These are phyloP conservation scores for Echria macrotheca DNA, from an alignment of 495 filamentous ascomycete species.

Conservation along the genomic window DNA sequence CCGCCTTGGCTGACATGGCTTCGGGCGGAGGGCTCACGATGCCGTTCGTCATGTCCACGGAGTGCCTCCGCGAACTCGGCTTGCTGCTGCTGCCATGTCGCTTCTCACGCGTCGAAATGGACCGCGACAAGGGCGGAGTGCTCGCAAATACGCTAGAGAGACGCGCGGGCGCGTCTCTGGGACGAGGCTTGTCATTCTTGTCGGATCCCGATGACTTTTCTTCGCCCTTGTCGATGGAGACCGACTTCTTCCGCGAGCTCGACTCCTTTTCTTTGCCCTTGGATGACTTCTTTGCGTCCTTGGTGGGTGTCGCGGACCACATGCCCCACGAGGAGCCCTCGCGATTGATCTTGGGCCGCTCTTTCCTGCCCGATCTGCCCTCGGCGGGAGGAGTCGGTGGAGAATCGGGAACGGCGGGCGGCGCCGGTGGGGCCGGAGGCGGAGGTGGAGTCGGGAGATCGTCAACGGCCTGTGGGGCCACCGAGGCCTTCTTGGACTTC, in stretches of 20 bases:
- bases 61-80: conserved; percentile 44
- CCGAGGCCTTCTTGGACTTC: conserved; percentile 22
- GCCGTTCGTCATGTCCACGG: conserved; percentile 39
- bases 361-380: conserved; percentile 35
- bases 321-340: conserved; percentile 41
- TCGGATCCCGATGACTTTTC: conserved; percentile 36
- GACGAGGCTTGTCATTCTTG: conserved; percentile 29
- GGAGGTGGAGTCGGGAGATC: conserved; percentile 23
- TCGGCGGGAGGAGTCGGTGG: conserved; percentile 37
- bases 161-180: conserved; percentile 32
- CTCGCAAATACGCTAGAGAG: conserved; percentile 46
- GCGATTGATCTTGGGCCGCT: conserved; percentile 42
- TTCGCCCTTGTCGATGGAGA: conserved; percentile 32
- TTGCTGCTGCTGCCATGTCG: conserved; percentile 30
- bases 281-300: conserved; percentile 37
- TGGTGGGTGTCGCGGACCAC: conserved; percentile 35
- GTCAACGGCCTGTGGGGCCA: conserved; percentile 26
- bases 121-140: conserved; percentile 47
- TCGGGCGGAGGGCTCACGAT: conserved; percentile 46
- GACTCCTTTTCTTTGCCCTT: conserved; percentile 31
- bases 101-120: conserved; percentile 47
- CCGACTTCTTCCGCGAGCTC: conserved; percentile 31
- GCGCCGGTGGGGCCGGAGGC: conserved; percentile 40
- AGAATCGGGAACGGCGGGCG: conserved; percentile 42
- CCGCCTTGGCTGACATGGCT: conserved; percentile 47